Conservation (phyloP, 495 filamentous ascomycete species). For the Aspergillus biplanus region DNA sequence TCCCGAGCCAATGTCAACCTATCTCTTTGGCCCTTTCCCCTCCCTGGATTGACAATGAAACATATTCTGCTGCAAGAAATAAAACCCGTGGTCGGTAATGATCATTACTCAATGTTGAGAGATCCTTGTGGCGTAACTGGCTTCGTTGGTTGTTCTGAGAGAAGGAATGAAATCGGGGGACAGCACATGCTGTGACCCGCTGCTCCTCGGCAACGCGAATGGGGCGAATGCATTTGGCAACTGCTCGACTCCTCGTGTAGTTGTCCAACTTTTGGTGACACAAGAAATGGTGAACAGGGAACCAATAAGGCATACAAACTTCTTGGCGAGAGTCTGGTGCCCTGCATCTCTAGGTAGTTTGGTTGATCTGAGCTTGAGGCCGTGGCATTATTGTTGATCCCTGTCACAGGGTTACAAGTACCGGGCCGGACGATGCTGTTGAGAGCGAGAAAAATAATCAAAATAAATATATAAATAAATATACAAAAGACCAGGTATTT, state of each 20-base stretch:
- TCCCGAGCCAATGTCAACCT: too few species aligned
- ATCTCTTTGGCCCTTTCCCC: too few species aligned
- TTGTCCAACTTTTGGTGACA: not conserved
- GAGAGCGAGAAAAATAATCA: too few species aligned
- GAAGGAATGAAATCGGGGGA: not conserved
- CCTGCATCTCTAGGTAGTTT: not conserved
- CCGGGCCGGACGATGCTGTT: too few species aligned
- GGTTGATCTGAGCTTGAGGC: too few species aligned
- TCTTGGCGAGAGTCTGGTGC: conserved; percentile 1
- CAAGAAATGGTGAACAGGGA: not conserved
- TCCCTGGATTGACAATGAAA: too few species aligned
- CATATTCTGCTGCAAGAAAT: too few species aligned
- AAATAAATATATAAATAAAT: too few species aligned
- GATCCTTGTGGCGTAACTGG: not conserved
- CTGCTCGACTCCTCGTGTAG: not conserved
- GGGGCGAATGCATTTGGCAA: not conserved
- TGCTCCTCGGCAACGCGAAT: conserved; percentile 4
- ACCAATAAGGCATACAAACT: conserved; percentile 8
- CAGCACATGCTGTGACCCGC: conserved; percentile 5
- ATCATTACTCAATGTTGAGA: not conserved
- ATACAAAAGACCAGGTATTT: too few species aligned
- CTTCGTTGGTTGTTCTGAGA: not conserved
- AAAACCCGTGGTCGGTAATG: not conserved
- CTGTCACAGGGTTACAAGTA: not conserved
- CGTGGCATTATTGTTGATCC: not conserved